Percentiles rank a stretch among this genome's conserved stretches.
Conservation (phyloP, 306 rosid genomes). For the Rubus idaeus region DNA sequence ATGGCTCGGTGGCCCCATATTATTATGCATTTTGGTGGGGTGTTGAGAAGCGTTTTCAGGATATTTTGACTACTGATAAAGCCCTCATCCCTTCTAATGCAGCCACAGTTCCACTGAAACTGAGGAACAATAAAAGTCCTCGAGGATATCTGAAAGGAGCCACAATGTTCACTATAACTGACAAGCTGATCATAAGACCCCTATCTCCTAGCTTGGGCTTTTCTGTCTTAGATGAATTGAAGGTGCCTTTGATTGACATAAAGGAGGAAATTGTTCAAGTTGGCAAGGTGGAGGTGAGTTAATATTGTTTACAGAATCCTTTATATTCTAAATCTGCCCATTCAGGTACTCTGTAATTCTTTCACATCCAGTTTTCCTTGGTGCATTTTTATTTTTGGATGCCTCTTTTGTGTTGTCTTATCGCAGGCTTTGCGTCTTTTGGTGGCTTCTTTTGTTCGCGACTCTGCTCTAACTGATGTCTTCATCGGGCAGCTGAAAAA, state of each 20-base stretch:
- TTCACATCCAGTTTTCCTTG: background rate
- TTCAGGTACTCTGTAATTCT: background rate
- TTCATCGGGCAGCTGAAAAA: background rate
- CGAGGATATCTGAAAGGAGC: background rate
- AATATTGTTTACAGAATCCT: background rate
- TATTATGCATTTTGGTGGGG: no score
- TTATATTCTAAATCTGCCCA: background rate
- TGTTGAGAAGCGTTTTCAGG: no score
- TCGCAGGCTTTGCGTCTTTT: background rate
- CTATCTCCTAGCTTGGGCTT: background rate
- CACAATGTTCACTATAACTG: slow-evolving; percentile 3
- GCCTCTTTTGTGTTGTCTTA: background rate
- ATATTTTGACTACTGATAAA: no score
- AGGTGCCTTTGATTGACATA: slow-evolving; percentile 10
- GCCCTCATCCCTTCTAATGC: no score
- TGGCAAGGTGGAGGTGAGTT: slow-evolving; percentile 7
- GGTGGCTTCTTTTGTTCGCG: background rate
- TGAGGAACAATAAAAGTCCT: no score
- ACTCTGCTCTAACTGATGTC: background rate
- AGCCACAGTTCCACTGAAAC: no score
- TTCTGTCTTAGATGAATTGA: slow-evolving; percentile 6
- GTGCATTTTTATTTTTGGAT: background rate
- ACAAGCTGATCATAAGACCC: slow-evolving; percentile 6
- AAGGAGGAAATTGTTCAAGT: slow-evolving; percentile 5
- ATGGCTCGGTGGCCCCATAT: no score